These are phyloP conservation scores for Pseudocercospora macadamiae DNA, from an alignment of 2,329 filamentous ascomycete species.

Conservation along the genomic window DNA sequence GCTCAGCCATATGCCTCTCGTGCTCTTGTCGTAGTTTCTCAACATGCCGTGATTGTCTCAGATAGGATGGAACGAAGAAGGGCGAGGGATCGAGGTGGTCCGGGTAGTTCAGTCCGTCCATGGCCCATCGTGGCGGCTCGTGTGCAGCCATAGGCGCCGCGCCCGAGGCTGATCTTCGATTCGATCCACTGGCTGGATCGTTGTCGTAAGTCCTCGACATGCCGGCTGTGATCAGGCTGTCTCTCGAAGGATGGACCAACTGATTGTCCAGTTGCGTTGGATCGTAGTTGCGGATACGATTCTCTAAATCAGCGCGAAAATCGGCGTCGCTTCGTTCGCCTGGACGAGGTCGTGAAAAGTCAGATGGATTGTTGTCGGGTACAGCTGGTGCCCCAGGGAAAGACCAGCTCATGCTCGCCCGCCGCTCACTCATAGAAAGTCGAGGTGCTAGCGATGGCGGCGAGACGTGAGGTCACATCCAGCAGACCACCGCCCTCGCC, in stretches of 20 bases:
- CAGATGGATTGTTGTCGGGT: too few species aligned
- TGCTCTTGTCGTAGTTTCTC: slow-evolving; percentile 63
- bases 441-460: neutral
- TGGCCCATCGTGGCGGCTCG: slow-evolving; percentile 24
- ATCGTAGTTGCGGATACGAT: too few species aligned
- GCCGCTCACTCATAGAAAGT: neutral
- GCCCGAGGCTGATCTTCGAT: slow-evolving; percentile 16
- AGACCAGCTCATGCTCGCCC: neutral
- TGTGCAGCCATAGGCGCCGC: slow-evolving; percentile 18
- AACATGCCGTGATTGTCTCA: slow-evolving; percentile 76
- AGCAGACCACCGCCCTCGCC: slow-evolving; percentile 1
- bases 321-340: too few species aligned
- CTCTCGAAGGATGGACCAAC: slow-evolving; percentile 3
- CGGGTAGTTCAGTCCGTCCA: slow-evolving; percentile 23
- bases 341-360: neutral
- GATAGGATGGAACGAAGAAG: slow-evolving; percentile 85
- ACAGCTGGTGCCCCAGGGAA: neutral
- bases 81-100: slow-evolving; percentile 32
- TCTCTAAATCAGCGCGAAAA: too few species aligned
- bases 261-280: too few species aligned
- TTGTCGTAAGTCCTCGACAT: slow-evolving; percentile 12
- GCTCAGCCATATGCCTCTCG: slow-evolving; percentile 57
- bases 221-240: neutral
- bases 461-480: neutral
- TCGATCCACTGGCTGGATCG: slow-evolving; percentile 10